Evolutionary conservation across 148 eudicot species (phyloP), one percentile per base, ranked within the genome.

Genomic region (Hydrangea macrophylla): DNA sequence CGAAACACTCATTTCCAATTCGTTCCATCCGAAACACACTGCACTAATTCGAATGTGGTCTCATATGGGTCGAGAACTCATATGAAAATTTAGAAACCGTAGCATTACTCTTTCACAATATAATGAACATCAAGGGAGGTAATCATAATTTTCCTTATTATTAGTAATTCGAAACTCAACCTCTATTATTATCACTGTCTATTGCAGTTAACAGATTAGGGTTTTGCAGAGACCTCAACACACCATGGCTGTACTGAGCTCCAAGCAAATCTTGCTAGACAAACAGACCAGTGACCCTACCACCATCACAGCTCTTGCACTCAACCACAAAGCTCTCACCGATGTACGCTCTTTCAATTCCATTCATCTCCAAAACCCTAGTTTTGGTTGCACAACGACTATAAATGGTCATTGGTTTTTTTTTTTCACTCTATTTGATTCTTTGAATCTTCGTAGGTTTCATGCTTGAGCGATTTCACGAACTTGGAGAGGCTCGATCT

Each of bases 401-500:
- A 20, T n/a, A 11, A 33, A 26, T 45, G 22, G 11, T 40, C 37
- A 32, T 36, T 4, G n/a, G 13, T 30, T 18, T 36, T 25, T 72
- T 40, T 23, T 25, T 31, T 11, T 12, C 26, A n/a, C 28, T n/a
- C 0, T 31, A 37, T 26, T 39, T n/a, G 22, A 28, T 74, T 60
- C 36, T 3, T 22, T 40, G 11, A 18, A 7, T 51, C 9, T 31
- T 77, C 25, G 15, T 62, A 92, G 96, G 88, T 92, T 6, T 86
- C 92, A 13, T 90, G 96, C 75, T 83, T 92, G 69, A 61, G 81
- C 57, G 83, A 77, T 45, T 90, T 92, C 81, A 83, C 75, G 71
- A 90, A 90, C 65, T 75, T 92, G 67, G 92, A 92, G 67, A 88
- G 70, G 53, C 87, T 92, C 23, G 96, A 90, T 67, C 90, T 92